A percentile compares a stretch with the other conserved stretches of the same genome.
phyloP scores from a whole-genome alignment of 345 rosid species.

The Cardamine resedifolia region DNA sequence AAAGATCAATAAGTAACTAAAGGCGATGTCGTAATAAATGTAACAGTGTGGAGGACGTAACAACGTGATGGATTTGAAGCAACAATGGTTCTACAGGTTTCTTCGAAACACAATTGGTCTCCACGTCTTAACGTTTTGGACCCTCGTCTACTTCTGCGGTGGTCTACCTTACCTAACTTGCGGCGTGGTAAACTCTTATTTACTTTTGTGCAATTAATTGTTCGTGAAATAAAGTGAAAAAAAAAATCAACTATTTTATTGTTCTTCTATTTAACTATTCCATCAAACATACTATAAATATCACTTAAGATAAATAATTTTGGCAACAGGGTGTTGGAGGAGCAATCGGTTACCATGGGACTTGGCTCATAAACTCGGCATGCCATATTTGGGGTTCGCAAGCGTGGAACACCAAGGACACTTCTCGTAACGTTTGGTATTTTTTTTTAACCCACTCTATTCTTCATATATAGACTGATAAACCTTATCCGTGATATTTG shows the following conservation, averaged over 20 bases:
- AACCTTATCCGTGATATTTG: not conserved
- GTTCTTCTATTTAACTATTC: too few relatives aligned
- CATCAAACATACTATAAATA: too few relatives aligned
- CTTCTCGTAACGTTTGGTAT: conserved; percentile 83
- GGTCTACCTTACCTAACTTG: conserved; percentile 79
- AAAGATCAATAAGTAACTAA: not conserved
- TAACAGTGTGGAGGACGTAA: conserved; percentile 67
- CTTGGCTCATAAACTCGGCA: conserved; percentile 82
- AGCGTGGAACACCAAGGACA: conserved; percentile 78
- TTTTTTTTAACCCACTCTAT: not conserved
- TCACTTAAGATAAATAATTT: too few relatives aligned
- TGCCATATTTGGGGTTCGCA: conserved; percentile 88
- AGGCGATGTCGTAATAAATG: not conserved
- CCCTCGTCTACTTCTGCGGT: conserved; percentile 53
- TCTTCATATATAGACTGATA: not conserved
- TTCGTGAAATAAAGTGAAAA: not conserved
- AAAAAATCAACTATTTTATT: too few relatives aligned
- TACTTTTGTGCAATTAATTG: not conserved
- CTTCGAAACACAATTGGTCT: conserved; percentile 52
- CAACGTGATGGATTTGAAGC: conserved; percentile 85
- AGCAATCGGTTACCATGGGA: conserved; percentile 60
- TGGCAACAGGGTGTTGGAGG: conserved; percentile 63
- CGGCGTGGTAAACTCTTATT: conserved; percentile 67
- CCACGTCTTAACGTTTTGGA: conserved; percentile 59
- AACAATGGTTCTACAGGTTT: conserved; percentile 74